These are phyloP conservation scores for Lachancea thermotolerans DNA, from an alignment of 805 yeast genomes.

Conservation along the genomic window DNA sequence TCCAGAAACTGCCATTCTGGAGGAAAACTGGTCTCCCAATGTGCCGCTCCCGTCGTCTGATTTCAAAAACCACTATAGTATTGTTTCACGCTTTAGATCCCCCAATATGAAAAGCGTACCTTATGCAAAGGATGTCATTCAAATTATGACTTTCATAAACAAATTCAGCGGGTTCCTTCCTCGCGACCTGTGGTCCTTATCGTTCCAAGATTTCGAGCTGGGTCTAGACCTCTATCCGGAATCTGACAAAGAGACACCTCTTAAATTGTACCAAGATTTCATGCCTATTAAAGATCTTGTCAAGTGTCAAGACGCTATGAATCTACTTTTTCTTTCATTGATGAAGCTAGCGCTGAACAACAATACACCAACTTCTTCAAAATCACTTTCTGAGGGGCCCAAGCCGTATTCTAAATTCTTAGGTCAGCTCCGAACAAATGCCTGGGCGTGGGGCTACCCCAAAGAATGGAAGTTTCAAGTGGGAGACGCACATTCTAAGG, in stretches of 20 bases:
- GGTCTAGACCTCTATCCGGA: slow-evolving; percentile 25
- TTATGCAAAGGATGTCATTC: slow-evolving; percentile 28
- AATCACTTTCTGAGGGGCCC: slow-evolving; percentile 11
- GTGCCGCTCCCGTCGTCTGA: slow-evolving; percentile 19
- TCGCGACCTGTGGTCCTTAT: slow-evolving; percentile 18
- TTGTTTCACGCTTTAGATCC: slow-evolving; percentile 16
- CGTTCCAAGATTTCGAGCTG: slow-evolving; percentile 29
- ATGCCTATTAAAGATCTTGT: slow-evolving; percentile 16
- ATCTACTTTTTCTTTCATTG: slow-evolving; percentile 21
- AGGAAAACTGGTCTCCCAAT: slow-evolving; percentile 26
- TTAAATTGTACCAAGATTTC: slow-evolving; percentile 19
- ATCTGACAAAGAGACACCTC: slow-evolving; percentile 11
- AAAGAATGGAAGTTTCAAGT: slow-evolving; percentile 23
- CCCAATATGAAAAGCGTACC: slow-evolving; percentile 19
- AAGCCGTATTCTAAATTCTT: slow-evolving; percentile 20
- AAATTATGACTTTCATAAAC: slow-evolving; percentile 26
- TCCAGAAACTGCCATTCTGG: slow-evolving; percentile 19
- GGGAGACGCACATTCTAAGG: not conserved
- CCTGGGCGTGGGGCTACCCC: slow-evolving; percentile 27
- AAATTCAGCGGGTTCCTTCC: slow-evolving; percentile 24
- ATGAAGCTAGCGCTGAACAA: slow-evolving; percentile 20
- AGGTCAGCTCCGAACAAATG: slow-evolving; percentile 17
- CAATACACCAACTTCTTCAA: slow-evolving; percentile 8
- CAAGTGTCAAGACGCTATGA: slow-evolving; percentile 24
- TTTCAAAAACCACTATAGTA: slow-evolving; percentile 17